phyloP scores from a whole-genome alignment of 1,139 yeast species.

The Candida albicans region DNA sequence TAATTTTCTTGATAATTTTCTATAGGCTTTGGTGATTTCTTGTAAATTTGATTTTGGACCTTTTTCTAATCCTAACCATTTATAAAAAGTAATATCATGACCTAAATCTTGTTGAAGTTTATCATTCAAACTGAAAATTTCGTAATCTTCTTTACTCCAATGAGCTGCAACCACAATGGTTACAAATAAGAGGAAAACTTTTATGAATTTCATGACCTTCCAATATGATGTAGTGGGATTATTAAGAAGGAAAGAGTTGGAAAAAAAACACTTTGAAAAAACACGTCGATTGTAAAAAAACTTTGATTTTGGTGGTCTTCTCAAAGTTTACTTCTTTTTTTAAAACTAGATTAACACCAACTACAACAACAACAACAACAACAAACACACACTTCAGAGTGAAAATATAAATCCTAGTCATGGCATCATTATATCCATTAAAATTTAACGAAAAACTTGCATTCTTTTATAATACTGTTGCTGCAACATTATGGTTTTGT shows the following conservation, averaged over 20 bases:
- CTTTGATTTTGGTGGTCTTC: conserved; percentile 1
- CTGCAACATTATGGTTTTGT: conserved; percentile 52
- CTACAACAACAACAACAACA: too few species aligned
- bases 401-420: conserved; percentile 8
- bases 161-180: conserved; percentile 24
- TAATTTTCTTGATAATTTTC: conserved; percentile 64
- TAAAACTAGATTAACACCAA: neutral
- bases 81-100: conserved; percentile 61
- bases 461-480: conserved; percentile 35
- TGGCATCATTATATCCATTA: conserved; percentile 38
- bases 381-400: neutral
- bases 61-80: conserved; percentile 54
- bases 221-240: neutral
- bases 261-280: neutral
- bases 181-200: conserved; percentile 15
- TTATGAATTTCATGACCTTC: conserved; percentile 6
- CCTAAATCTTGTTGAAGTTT: conserved; percentile 68
- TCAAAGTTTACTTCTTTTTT: conserved; percentile 5
- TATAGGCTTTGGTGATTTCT: conserved; percentile 74
- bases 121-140: conserved; percentile 74
- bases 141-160: conserved; percentile 66
- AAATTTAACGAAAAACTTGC: conserved; percentile 31
- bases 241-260: too few species aligned
- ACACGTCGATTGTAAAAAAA: neutral
- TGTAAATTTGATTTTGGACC: conserved; percentile 57